Conservation (phyloP, 2,329 filamentous ascomycete species). For the Rasamsonia emersonii region DNA sequence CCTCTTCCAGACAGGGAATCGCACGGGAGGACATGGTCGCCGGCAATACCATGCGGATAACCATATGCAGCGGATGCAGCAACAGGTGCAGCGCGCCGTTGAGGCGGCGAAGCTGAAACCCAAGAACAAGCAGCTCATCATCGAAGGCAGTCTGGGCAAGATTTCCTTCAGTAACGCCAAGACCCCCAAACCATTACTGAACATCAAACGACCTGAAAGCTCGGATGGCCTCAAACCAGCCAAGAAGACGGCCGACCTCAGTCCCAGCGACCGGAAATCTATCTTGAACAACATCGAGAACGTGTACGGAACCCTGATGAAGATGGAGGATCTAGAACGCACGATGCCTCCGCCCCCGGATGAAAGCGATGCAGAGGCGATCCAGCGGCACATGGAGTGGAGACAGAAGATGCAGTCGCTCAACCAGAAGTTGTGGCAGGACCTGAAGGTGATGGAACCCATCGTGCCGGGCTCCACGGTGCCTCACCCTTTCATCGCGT, state of each 20-base stretch:
- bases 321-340: constrained; percentile 86
- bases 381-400: constrained; percentile 73
- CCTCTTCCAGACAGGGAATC: constrained; percentile 84
- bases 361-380: constrained; percentile 58
- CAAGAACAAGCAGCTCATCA: constrained; percentile 94
- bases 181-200: constrained; percentile 87
- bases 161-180: constrained; percentile 99
- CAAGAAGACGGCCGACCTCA: constrained; percentile 42
- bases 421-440: constrained; percentile 73
- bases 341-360: constrained; percentile 61
- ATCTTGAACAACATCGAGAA: constrained; percentile 79
- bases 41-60: constrained; percentile 83
- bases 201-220: constrained; percentile 80
- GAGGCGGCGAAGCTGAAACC: constrained; percentile 96
- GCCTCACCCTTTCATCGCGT: constrained; percentile 87
- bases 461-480: constrained; percentile 63
- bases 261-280: constrained; percentile 66
- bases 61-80: constrained; percentile 97
- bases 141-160: constrained; percentile 92
- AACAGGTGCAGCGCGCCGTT: constrained; percentile 93
- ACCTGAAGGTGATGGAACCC: constrained; percentile 86
- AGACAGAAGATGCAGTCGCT: constrained; percentile 60
- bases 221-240: constrained; percentile 47
- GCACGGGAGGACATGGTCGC: constrained; percentile 58
- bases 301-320: constrained; percentile 82